Base-by-base conservation (phyloP, 139 green algal genomes). In the Tetratostichococcus sp. region DNA sequence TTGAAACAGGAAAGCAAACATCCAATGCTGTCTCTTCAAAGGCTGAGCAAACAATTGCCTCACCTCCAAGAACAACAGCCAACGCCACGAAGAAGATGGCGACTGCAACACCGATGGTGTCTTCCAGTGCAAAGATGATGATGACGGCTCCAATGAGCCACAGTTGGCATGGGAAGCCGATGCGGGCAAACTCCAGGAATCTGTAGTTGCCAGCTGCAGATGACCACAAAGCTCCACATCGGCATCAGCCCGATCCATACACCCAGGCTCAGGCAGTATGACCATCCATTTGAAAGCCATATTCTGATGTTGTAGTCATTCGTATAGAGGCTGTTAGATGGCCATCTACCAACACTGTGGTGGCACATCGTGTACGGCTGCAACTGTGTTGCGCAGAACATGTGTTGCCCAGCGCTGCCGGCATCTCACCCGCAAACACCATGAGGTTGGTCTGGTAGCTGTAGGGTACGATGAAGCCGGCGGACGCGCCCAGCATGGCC, bases 371-470 rank as follows among this genome's bases (percentile, higher is more conserved):
- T n/a, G n/a, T n/a, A n/a, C n/a, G n/a, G n/a, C n/a, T n/a, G n/a
- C n/a, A n/a, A n/a, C n/a, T n/a, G n/a, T n/a, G n/a, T n/a, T n/a
- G n/a, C n/a, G n/a, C n/a, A n/a, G n/a, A n/a, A n/a, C n/a, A n/a
- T n/a, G n/a, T n/a, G n/a, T n/a, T n/a, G n/a, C 19, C 11, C 19
- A 62, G 14, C 2, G 17, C 50, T 28, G 50, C 2, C 14, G 19
- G 50, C 8, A 23, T 4, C 62, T 68, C 30, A 68, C 62, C 62
- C 2, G 62, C 62, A 68, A 68, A 89, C 16, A 91, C 86, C 89
- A 93, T 93, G 28, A 93, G 82, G 83, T 93, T 92, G 76, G 65
- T 82, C 76, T 92, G 88, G 80, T 92, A 92, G 62, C 62, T 74
- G 80, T 87, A 89, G 22, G 86, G 88, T 43, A 78, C 82, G 35